Percentiles rank a stretch among this genome's conserved stretches.
Conservation (phyloP, 148 eudicot genomes). For the Amaranthus palmeri region DNA sequence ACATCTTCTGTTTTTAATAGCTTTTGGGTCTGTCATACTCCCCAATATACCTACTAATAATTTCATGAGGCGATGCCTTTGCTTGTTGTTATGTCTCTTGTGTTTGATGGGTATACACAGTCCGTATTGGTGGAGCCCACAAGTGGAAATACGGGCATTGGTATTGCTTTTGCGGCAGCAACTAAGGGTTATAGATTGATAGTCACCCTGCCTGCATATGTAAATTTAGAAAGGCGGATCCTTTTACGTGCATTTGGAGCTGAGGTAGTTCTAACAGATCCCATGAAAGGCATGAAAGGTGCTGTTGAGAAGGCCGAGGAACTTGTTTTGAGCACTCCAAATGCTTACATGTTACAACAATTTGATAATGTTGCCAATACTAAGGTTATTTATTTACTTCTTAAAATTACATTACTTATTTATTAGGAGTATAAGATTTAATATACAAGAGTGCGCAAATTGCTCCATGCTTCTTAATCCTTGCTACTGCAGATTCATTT, state of each 20-base stretch:
- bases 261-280: conserved; percentile 61
- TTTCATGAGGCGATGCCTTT: conserved; percentile 8
- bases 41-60: neutral
- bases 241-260: conserved; percentile 71
- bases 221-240: conserved; percentile 56
- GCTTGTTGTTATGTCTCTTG: conserved; percentile 1
- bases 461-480: neutral
- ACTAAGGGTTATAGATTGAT: conserved; percentile 55
- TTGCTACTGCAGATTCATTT: conserved; percentile 53
- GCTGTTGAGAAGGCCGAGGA: conserved; percentile 78
- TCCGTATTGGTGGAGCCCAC: conserved; percentile 65
- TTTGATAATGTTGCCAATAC: conserved; percentile 66
- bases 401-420: neutral
- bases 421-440: neutral
- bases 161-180: conserved; percentile 66
- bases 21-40: neutral
- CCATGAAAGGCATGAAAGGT: conserved; percentile 54
- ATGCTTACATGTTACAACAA: conserved; percentile 66
- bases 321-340: conserved; percentile 48
- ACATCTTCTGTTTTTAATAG: neutral
- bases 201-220: conserved; percentile 62
- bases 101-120: conserved; percentile 27
- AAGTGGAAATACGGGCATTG: conserved; percentile 70
- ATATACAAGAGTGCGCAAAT: neutral
- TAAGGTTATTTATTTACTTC: conserved; percentile 37